These are phyloP conservation scores for Globisporangium solare DNA, from an alignment of 352 stramenopile genomes.

Conservation along the genomic window DNA sequence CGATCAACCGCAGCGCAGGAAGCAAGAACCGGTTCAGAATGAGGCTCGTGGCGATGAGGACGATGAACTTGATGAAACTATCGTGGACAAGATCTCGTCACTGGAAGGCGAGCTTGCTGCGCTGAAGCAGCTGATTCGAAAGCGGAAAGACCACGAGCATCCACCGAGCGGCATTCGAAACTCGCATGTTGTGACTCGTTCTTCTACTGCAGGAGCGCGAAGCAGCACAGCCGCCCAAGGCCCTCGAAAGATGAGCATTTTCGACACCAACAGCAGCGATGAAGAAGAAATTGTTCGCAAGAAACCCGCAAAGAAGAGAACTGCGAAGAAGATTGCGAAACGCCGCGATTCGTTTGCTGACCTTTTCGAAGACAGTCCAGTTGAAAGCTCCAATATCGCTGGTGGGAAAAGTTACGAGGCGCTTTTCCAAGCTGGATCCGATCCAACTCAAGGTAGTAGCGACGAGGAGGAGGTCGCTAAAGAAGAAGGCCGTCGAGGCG, in stretches of 20 bases:
- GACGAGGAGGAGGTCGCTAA: constrained; percentile 18
- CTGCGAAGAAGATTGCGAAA: constrained; percentile 18
- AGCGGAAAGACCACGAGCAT: constrained; percentile 27
- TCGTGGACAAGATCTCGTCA: constrained; percentile 78
- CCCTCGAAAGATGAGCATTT: constrained; percentile 65
- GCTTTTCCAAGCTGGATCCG: constrained; percentile 34
- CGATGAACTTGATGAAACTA: constrained; percentile 58
- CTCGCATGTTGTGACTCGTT: neutral
- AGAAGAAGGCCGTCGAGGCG: constrained; percentile 11
- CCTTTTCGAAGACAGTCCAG: constrained; percentile 59
- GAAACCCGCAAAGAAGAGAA: constrained; percentile 16
- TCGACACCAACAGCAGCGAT: constrained; percentile 57
- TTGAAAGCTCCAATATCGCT: constrained; percentile 18
- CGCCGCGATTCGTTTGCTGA: constrained; percentile 70
- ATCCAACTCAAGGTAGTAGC: neutral
- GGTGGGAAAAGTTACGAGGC: constrained; percentile 45
- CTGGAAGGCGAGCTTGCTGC: constrained; percentile 59
- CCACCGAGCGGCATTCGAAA: constrained; percentile 6
- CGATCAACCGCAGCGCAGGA: neutral
- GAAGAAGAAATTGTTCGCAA: constrained; percentile 19
- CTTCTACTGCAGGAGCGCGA: neutral
- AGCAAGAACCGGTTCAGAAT: no score
- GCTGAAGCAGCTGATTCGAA: constrained; percentile 64
- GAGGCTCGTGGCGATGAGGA: constrained; percentile 14
- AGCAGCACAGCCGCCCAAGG: constrained; percentile 1